A percentile compares a stretch with the other conserved stretches of the same genome.
Evolutionary conservation across 495 filamentous ascomycete species (phyloP).

Genomic region (Lophiotrema nucula): DNA sequence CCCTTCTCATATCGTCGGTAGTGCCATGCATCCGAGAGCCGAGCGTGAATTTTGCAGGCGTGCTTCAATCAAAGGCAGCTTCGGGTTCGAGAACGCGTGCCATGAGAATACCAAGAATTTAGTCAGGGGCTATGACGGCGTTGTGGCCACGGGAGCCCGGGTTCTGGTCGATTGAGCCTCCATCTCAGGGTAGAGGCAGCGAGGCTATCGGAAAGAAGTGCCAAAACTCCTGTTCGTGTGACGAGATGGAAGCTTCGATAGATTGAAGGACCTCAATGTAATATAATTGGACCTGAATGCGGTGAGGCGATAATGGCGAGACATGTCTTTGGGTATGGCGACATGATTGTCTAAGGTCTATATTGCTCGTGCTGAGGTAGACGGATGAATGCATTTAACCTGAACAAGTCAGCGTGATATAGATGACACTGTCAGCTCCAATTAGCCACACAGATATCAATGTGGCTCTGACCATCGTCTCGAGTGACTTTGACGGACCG

Average conservation of each 20-base stretch:
- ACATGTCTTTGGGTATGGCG: conserved; percentile 12
- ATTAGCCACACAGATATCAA: conserved; percentile 10
- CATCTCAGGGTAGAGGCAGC: neutral
- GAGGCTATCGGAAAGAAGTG: conserved; percentile 1
- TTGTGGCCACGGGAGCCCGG: conserved; percentile 9
- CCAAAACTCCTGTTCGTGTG: neutral
- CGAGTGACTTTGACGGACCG: conserved; percentile 16
- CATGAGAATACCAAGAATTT: conserved; percentile 10
- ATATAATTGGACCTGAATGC: conserved; percentile 11
- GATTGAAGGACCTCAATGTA: conserved; percentile 3
- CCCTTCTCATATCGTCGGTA: no score
- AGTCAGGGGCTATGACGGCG: conserved; percentile 5
- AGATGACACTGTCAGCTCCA: conserved; percentile 15
- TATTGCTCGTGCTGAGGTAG: conserved; percentile 21
- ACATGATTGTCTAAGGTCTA: conserved; percentile 1
- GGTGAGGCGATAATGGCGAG: conserved; percentile 16
- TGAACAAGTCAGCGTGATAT: conserved; percentile 20
- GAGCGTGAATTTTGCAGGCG: no score
- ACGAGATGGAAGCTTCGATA: conserved; percentile 15
- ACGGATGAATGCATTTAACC: conserved; percentile 22
- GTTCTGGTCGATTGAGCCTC: conserved; percentile 28
- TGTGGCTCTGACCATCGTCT: conserved; percentile 1
- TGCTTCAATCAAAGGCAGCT: no score
- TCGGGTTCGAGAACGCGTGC: neutral
- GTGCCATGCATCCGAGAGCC: no score